These are phyloP conservation scores for Macrolepiota fuliginosa DNA, from an alignment of 768 basidiomycete species.

Conservation along the genomic window DNA sequence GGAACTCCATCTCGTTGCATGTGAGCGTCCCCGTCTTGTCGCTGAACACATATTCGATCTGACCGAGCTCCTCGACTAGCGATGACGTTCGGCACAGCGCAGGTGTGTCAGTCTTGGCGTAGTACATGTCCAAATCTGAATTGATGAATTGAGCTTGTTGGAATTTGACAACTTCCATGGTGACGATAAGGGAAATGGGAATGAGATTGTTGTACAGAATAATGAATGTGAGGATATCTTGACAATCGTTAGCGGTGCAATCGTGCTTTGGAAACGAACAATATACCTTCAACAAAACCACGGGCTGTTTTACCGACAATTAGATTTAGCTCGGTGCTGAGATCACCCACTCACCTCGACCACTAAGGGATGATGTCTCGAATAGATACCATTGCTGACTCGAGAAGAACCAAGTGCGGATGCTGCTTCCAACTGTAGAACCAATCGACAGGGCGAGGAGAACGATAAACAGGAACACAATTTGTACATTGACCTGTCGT, in stretches of 20 bases:
- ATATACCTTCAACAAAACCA: constrained; percentile 76
- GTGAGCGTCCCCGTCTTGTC: constrained; percentile 96
- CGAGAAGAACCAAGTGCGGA: constrained; percentile 89
- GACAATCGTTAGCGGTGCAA: constrained; percentile 16
- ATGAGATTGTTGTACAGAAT: constrained; percentile 99
- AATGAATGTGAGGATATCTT: constrained; percentile 97
- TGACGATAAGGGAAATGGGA: constrained; percentile 98
- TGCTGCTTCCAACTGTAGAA: constrained; percentile 89
- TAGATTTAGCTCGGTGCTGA: constrained; percentile 2
- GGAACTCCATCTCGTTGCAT: constrained; percentile 98
- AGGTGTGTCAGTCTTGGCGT: constrained; percentile 91
- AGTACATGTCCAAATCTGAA: constrained; percentile 98
- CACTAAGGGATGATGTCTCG: constrained; percentile 55
- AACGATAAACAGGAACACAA: constrained; percentile 89
- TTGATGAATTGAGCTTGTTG: constrained; percentile 98
- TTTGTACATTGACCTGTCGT: constrained; percentile 93
- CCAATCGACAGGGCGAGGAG: constrained; percentile 86
- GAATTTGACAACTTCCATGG: constrained; percentile 99
- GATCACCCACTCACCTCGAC: constrained; percentile 50
- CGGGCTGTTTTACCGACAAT: constrained; percentile 44
- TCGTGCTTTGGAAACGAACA: background rate
- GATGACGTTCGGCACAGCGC: constrained; percentile 98
- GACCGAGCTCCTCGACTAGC: constrained; percentile 96
- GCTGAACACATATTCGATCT: constrained; percentile 95
- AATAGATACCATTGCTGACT: constrained; percentile 88